phyloP scores from a whole-genome alignment of 306 rosid species.

The Mimosa bimucronata region DNA sequence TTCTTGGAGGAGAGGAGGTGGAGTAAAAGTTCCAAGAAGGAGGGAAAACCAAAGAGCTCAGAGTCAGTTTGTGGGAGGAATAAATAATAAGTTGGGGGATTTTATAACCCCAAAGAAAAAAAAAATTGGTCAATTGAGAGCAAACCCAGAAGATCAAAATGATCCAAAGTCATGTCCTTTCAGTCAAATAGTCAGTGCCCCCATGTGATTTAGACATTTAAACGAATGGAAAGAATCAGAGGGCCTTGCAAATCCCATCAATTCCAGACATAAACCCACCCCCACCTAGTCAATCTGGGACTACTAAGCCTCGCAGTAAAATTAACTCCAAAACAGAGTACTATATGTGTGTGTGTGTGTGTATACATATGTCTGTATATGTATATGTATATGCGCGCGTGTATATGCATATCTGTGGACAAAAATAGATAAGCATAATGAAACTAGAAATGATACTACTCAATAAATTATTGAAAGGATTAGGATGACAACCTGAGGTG shows the following conservation, averaged over 20 bases:
- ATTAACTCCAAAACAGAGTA: neutral
- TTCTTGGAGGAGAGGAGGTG: conserved; percentile 59
- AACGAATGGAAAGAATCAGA: conserved; percentile 43
- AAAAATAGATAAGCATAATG: neutral
- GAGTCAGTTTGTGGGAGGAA: conserved; percentile 45
- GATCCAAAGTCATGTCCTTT: conserved; percentile 65
- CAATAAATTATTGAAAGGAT: conserved; percentile 32
- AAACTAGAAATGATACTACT: conserved; percentile 22
- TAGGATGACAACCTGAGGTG: conserved; percentile 32
- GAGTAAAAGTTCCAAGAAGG: conserved; percentile 49
- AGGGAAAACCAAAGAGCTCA: conserved; percentile 54
- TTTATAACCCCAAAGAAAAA: conserved; percentile 12
- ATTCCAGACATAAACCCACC: conserved; percentile 40
- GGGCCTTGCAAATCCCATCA: conserved; percentile 54
- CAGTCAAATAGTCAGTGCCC: conserved; percentile 73
- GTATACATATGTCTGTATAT: neutral
- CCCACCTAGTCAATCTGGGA: conserved; percentile 29
- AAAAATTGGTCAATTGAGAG: conserved; percentile 52
- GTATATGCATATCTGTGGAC: neutral
- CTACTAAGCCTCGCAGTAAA: conserved; percentile 12
- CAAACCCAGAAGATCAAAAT: conserved; percentile 55
- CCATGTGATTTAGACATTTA: conserved; percentile 73
- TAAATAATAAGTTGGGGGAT: conserved; percentile 42
- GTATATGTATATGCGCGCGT: too few species aligned
- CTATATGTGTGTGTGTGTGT: too few species aligned